Evolutionary conservation across 2,329 filamentous ascomycete genomes (phyloP), one percentile per base, ranked within the genome.

Genomic region (Dothideomycetes sp.): DNA sequence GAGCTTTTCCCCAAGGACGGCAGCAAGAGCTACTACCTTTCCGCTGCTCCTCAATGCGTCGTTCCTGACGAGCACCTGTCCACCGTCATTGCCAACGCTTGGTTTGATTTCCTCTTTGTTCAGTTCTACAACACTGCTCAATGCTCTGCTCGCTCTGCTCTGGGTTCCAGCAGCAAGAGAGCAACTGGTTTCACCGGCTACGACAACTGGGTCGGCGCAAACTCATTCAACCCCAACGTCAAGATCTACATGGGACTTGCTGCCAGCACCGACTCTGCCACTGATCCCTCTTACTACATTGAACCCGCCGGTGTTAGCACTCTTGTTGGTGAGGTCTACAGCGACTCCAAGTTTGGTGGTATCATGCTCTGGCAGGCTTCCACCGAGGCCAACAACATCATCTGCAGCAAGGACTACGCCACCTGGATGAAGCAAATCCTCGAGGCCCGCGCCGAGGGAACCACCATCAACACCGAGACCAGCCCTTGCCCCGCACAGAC

Each of bases 291-390:
- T 24, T 63, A 62, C 48, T 77, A 76, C 49, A 53, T 77, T 12
- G 54, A 51, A 2, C 67, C 68, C 0, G 42, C 48, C 1, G 63
- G 75, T 43, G 70, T 65, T 2, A 53, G 64, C 38, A 49, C 51
- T 2, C 47, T 77, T 38, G 55, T 75, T 17, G 47, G 55, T n/a
- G 49, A 55, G 31, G 69, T 65, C 45, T 62, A 61, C 44, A 51
- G 51, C 12, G 51, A 58, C 16, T 41, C 58, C 16, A 57, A 54
- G 2, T 77, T 77, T 46, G 74, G 72, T 31, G 75, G 75, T 57
- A 60, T 75, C 31, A 77, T 77, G 73, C 52, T 77, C 4, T 77
- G 70, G 70, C 72, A 76, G 38, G 69, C 71, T 4, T 71, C 68
- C 1, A 60, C 61, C 9, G 64, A 65, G n/a, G 54, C 61, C 10